phyloP scores from a whole-genome alignment of 2,329 filamentous ascomycete species.

The Parastagonospora avenae region DNA sequence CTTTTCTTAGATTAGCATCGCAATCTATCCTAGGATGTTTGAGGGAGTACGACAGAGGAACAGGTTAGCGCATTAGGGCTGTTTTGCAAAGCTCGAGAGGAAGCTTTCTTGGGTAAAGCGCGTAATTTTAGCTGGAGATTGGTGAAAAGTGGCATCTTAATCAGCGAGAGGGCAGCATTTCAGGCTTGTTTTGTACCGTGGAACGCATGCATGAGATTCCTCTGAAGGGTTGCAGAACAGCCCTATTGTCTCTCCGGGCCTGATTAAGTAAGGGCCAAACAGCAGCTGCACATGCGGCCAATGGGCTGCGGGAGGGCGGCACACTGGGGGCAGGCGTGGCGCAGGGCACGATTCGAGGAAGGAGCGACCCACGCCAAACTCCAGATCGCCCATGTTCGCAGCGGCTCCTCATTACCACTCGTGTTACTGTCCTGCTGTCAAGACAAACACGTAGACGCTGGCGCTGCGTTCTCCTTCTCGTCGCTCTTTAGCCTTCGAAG shows the following conservation, averaged over 20 bases:
- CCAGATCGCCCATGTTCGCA: slow-evolving; percentile 4
- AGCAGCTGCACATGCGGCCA: slow-evolving; percentile 14
- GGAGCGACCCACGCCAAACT: neutral
- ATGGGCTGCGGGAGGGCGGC: slow-evolving; percentile 18
- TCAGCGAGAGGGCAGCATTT: too few relatives aligned
- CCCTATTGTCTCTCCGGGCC: too few relatives aligned
- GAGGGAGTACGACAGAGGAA: slow-evolving; percentile 15
- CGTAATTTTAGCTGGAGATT: too few relatives aligned
- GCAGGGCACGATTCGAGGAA: slow-evolving; percentile 1
- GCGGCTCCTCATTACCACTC: slow-evolving; percentile 32
- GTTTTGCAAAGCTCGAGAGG: slow-evolving; percentile 16
- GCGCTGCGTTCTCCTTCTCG: slow-evolving; percentile 25
- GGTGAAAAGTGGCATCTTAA: too few relatives aligned
- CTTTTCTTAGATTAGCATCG: slow-evolving; percentile 5
- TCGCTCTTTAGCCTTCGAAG: slow-evolving; percentile 21
- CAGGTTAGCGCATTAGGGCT: slow-evolving; percentile 33
- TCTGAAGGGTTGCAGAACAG: too few relatives aligned
- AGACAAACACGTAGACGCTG: slow-evolving; percentile 34
- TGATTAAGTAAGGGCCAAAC: too few relatives aligned
- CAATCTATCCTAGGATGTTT: slow-evolving; percentile 26
- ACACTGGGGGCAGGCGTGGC: slow-evolving; percentile 18
- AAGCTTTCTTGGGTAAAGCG: too few relatives aligned
- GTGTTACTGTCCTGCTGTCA: slow-evolving; percentile 18
- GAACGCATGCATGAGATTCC: too few relatives aligned
- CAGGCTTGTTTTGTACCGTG: too few relatives aligned